phyloP scores from a whole-genome alignment of 108 stramenopile species.

The Stephanodiscus triporus region DNA sequence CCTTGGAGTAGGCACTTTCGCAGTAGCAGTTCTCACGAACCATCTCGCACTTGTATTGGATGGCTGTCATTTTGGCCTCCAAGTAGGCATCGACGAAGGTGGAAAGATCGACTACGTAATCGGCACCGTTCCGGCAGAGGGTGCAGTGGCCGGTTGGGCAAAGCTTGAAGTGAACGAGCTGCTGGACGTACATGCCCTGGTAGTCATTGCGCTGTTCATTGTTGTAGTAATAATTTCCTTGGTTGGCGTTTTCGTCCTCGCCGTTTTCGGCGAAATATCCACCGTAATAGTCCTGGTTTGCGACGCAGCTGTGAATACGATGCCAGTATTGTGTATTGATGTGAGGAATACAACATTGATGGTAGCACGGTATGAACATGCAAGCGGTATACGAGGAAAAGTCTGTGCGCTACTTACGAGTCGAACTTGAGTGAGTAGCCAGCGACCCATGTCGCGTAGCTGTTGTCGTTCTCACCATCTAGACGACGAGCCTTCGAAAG shows the following conservation, averaged over 20 bases:
- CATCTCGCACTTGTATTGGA: constrained; percentile 70
- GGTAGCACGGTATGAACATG: not conserved
- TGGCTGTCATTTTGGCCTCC: constrained; percentile 39
- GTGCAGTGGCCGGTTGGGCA: constrained; percentile 58
- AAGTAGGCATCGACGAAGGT: constrained; percentile 77
- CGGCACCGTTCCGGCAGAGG: constrained; percentile 51
- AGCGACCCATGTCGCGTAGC: constrained; percentile 55
- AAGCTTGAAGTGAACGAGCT: constrained; percentile 76
- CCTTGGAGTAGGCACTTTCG: constrained; percentile 58
- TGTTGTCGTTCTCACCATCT: constrained; percentile 35
- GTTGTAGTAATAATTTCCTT: constrained; percentile 21
- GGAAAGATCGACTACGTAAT: constrained; percentile 75
- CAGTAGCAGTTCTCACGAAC: constrained; percentile 79
- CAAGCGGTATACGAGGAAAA: not conserved
- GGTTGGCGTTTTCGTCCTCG: not conserved
- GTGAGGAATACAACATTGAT: not conserved
- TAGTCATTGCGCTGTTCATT: constrained; percentile 40
- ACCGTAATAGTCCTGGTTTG: constrained; percentile 45
- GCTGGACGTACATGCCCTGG: constrained; percentile 63
- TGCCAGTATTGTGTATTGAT: not conserved
- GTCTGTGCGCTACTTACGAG: constrained; percentile 37
- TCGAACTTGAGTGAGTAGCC: constrained; percentile 79
- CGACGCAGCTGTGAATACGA: constrained; percentile 14
- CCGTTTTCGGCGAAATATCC: constrained; percentile 53
- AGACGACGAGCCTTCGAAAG: constrained; percentile 69